phyloP scores from a whole-genome alignment of 164 flowering plant genomes.

The Stephania japonica region DNA sequence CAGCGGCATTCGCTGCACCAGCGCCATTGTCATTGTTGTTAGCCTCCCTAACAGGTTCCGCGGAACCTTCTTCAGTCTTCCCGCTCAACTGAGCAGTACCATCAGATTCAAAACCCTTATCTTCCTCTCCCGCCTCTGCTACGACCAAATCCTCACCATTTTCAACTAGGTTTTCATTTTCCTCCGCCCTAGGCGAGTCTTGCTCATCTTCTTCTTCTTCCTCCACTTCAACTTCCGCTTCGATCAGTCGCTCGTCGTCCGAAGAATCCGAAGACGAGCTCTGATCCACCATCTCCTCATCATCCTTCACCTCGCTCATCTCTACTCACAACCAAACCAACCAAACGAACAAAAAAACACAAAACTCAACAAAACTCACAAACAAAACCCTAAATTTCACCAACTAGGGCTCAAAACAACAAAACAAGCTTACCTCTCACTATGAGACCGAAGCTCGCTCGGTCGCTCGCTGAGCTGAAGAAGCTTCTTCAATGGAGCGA shows the following conservation, averaged over 20 bases:
- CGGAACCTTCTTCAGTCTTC: conserved; percentile 8
- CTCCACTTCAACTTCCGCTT: conserved; percentile 13
- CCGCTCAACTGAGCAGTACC: conserved; percentile 13
- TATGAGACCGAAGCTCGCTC: not conserved
- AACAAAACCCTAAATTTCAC: not conserved
- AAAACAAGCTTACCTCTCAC: not conserved
- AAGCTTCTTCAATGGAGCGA: not conserved
- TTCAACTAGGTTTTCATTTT: conserved; percentile 10
- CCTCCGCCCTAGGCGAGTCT: not conserved
- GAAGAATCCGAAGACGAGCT: conserved; percentile 4
- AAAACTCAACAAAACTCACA: not conserved
- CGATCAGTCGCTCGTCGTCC: conserved; percentile 2
- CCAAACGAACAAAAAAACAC: not conserved
- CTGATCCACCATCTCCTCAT: conserved; percentile 15
- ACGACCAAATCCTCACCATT: conserved; percentile 1
- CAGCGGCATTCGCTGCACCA: not conserved
- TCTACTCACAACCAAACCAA: not conserved
- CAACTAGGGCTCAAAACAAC: not conserved
- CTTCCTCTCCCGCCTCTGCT: conserved; percentile 7
- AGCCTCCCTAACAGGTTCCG: conserved; percentile 3
- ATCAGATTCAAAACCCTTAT: conserved; percentile 4
- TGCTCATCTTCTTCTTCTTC: conserved; percentile 4
- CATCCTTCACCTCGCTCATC: conserved; percentile 22
- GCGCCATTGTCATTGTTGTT: not conserved
- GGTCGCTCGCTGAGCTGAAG: not conserved